phyloP scores from a whole-genome alignment of 306 rosid species.

The Rosa lucieae region DNA sequence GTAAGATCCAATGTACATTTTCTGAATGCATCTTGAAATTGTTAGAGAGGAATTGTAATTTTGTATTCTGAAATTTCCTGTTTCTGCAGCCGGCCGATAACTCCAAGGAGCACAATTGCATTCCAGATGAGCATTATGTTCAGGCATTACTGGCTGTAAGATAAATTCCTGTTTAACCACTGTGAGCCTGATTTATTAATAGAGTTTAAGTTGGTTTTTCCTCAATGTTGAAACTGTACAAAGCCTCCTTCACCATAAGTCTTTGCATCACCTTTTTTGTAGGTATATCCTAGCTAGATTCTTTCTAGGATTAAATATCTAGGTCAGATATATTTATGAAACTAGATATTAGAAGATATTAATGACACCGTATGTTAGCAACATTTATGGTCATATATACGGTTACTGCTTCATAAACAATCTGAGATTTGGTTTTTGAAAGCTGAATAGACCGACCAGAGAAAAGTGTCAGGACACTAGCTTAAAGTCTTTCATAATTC shows the following conservation, averaged over 20 bases:
- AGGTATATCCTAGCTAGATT: slow-evolving; percentile 12
- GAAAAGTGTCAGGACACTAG: not conserved
- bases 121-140: slow-evolving; percentile 42
- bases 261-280: too few species aligned
- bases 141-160: too few species aligned
- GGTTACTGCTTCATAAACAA: not conserved
- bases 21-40: not conserved
- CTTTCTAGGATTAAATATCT: not conserved
- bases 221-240: too few species aligned
- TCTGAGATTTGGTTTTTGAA: not conserved
- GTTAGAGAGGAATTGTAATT: slow-evolving; percentile 15
- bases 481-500: not conserved
- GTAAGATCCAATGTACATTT: not conserved
- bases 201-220: too few species aligned
- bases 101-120: slow-evolving; percentile 87
- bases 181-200: too few species aligned
- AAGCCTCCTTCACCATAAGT: too few species aligned
- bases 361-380: not conserved
- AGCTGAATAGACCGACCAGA: not conserved
- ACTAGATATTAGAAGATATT: not conserved
- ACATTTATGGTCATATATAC: not conserved
- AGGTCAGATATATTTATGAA: not conserved
- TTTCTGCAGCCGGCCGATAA: slow-evolving; percentile 76
- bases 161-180: too few species aligned
- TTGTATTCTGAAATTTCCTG: slow-evolving; percentile 20